phyloP scores from a whole-genome alignment of 768 basidiomycete genomes.

The Rhizopogon vesiculosus region DNA sequence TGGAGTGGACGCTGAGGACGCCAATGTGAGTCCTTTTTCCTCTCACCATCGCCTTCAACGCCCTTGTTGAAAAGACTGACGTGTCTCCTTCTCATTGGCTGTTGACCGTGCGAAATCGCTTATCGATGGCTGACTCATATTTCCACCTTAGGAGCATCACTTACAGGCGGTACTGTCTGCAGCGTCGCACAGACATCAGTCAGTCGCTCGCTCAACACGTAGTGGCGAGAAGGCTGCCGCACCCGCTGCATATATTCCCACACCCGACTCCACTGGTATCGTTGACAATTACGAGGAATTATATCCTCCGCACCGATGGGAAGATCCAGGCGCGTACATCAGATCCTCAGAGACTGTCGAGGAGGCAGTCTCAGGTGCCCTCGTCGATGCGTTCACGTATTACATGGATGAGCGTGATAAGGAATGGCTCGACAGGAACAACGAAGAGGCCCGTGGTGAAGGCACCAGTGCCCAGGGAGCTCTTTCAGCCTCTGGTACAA shows the following conservation, averaged over 20 bases:
- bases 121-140: slow-evolving; percentile 53
- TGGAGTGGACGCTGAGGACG: slow-evolving; percentile 90
- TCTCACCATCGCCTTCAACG: slow-evolving; percentile 30
- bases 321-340: slow-evolving; percentile 73
- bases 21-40: slow-evolving; percentile 68
- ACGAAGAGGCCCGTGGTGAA: slow-evolving; percentile 80
- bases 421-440: slow-evolving; percentile 92
- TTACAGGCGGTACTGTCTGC: slow-evolving; percentile 54
- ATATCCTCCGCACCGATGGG: slow-evolving; percentile 68
- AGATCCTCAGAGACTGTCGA: slow-evolving; percentile 85
- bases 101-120: slow-evolving; percentile 35
- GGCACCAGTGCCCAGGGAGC: slow-evolving; percentile 78
- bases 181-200: slow-evolving; percentile 44
- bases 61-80: slow-evolving; percentile 36
- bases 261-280: slow-evolving; percentile 82
- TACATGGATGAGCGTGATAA: slow-evolving; percentile 96
- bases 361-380: slow-evolving; percentile 55
- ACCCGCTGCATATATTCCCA: slow-evolving; percentile 80
- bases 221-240: slow-evolving; percentile 31
- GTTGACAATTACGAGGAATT: slow-evolving; percentile 74
- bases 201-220: slow-evolving; percentile 31
- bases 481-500: slow-evolving; percentile 43
- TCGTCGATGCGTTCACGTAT: slow-evolving; percentile 78
- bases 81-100: slow-evolving; percentile 48
- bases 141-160: slow-evolving; percentile 46